Base-by-base conservation (phyloP, 2,329 filamentous ascomycete genomes). In the Paecilomyces niveus region DNA sequence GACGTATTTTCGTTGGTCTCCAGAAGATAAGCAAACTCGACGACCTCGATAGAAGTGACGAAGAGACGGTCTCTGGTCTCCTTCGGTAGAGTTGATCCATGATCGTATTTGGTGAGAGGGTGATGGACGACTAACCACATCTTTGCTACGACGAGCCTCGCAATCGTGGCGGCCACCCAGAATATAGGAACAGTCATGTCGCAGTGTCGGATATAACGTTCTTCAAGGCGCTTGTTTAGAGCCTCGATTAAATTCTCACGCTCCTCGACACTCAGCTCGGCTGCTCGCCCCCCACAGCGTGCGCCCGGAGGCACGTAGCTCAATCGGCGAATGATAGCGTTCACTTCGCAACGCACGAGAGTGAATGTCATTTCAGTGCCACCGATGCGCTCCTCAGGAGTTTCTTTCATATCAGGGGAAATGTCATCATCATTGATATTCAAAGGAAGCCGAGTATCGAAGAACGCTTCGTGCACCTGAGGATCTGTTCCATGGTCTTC, bases 61-160 rank as follows among this genome's bases (percentile, higher is more conserved):
- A 91, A 89, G 1, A 92, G 78, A 58, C 85, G 85, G 61, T 90
- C 83, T 58, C 85, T 84, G 8, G 84, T 83, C 54, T 86, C 85
- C 54, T 83, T 80, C 0, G 84, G 82, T 7, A 89, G 76, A 26
- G 78, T 80, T 8, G 78, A 72, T n/a, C 79, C 80, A 26, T 85
- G 62, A 39, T 71, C 82, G 33, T 81, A 80, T 55, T 85, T 83
- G 32, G 89, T 84, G 66, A 88, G 81, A 0, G 89, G 89, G 64
- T 93, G 86, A 66, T 93, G 89, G 2, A 90, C 82, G 60, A 92
- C 82, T 35, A 94, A 80, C 76, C 87, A 90, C 78, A 92, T 85
- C 73, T 92, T 93, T 56, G 86, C 86, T 74, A 92, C 83, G 61
- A 92, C 85, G 32, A 93, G 78, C 9, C 88, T 83, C 2, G 85